Evolutionary conservation across 1,284 basidiomycete species (phyloP), one percentile per base, ranked within the genome.

Genomic region (Laetiporus sulphureus): DNA sequence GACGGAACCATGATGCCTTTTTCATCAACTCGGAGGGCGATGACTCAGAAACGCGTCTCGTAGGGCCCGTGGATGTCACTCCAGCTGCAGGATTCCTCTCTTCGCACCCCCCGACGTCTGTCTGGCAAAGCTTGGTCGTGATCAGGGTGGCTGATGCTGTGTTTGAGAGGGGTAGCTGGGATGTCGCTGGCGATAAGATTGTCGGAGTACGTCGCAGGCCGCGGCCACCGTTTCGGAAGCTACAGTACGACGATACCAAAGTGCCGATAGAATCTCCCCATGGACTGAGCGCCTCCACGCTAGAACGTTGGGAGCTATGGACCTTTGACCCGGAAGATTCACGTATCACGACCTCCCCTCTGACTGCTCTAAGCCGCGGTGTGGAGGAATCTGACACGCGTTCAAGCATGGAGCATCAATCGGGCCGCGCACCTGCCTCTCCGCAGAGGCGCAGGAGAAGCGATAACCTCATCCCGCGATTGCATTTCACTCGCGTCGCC

Each of bases 301-400:
- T 90, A 36, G 82, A 88, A 47, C 68, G 86, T 42, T 90, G 86
- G 87, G 85, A 90, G 52, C 55, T 84, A 23, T 90, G 86, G 86
- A 72, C 68, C 29, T 83, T 83, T 53, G 81, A 89, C 53, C 75
- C 77, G 3, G 60, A 67, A 4, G 61, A 67, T 15, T 61, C 69
- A 10, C 57, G 59, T 21, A 45, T 81, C 38, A 72, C 72, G 41
- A 69, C 67, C 13, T 78, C 77, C 2, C 43, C 73, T 5, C 58
- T 87, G 30, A 67, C 71, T 2, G 60, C 69, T 25, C 59, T 86
- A 16, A 54, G 60, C 27, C 53, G 52, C 7, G 52, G 56, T 39
- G 49, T 45, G 32, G 18, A 46, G 50, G 49, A 41, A 34, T 18
- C 44, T 25, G 31, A 16, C 29, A 39, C 38, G 18, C 47, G 56